Evolutionary conservation across 306 rosid species (phyloP).

Genomic region (Trifolium pratense): DNA sequence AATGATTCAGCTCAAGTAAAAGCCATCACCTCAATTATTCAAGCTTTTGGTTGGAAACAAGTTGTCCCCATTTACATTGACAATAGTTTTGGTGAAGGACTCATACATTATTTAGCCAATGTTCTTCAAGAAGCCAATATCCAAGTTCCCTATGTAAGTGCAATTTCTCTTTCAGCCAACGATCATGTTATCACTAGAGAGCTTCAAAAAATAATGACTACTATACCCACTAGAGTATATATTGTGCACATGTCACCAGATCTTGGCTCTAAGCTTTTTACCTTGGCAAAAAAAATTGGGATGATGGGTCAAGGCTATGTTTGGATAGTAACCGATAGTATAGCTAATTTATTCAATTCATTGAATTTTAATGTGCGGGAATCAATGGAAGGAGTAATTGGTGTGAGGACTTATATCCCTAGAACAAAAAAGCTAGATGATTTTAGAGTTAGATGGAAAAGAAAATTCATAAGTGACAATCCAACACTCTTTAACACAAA

Average conservation of each 20-base stretch:
- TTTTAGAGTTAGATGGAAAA: conserved; percentile 54
- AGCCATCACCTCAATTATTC: conserved; percentile 48
- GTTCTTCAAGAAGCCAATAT: conserved; percentile 45
- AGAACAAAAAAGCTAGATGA: conserved; percentile 33
- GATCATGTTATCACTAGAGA: conserved; percentile 45
- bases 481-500: conserved; percentile 33
- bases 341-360: conserved; percentile 39
- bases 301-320: conserved; percentile 57
- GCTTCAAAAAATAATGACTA: conserved; percentile 54
- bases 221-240: conserved; percentile 58
- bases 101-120: conserved; percentile 53
- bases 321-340: conserved; percentile 59
- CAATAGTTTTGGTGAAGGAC: conserved; percentile 51
- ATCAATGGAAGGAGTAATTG: conserved; percentile 68
- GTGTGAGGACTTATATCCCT: conserved; percentile 52
- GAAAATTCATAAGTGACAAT: conserved; percentile 44
- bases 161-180: conserved; percentile 44
- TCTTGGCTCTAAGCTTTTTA: conserved; percentile 51
- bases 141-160: conserved; percentile 46
- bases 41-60: conserved; percentile 56
- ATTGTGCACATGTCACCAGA: conserved; percentile 51
- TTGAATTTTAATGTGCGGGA: conserved; percentile 25
- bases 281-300: conserved; percentile 53
- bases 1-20: conserved; percentile 53
- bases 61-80: conserved; percentile 56